Percentiles rank a stretch among this genome's conserved stretches.
Evolutionary conservation across 768 basidiomycete species (phyloP).

Genomic region (Lentinula aciculospora): DNA sequence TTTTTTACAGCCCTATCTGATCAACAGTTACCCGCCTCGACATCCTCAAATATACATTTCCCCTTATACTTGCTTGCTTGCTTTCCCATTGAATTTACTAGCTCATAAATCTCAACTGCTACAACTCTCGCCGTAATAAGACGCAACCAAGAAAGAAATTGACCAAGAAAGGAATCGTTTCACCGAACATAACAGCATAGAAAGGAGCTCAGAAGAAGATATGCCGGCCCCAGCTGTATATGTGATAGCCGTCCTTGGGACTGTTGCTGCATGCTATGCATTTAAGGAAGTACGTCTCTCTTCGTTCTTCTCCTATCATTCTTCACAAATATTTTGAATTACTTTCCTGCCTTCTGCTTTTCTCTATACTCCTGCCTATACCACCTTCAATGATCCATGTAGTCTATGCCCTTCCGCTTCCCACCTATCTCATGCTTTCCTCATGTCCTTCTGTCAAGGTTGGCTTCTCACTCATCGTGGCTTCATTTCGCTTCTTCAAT

Average conservation of each 20-base stretch:
- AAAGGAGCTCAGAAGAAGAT: neutral
- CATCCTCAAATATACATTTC: neutral
- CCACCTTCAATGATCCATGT: too few species aligned
- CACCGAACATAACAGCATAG: too few species aligned
- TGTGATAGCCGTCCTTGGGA: neutral
- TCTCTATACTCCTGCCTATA: neutral
- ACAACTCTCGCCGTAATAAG: too few species aligned
- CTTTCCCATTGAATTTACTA: neutral
- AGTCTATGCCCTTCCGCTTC: neutral
- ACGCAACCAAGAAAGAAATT: too few species aligned
- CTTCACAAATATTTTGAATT: neutral
- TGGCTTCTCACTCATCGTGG: too few species aligned
- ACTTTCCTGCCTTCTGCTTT: neutral
- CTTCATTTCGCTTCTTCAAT: too few species aligned
- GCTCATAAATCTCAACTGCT: too few species aligned
- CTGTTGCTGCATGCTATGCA: neutral
- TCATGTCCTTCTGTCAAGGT: neutral
- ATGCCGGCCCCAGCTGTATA: conserved; percentile 2
- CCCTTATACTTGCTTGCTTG: too few species aligned
- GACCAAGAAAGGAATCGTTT: too few species aligned
- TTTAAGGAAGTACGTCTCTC: neutral
- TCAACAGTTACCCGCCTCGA: neutral
- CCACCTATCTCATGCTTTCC: neutral
- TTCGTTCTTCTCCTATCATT: neutral
- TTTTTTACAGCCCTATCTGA: neutral